A percentile compares a stretch with the other conserved stretches of the same genome.
Evolutionary conservation across 805 yeast species (phyloP).

Genomic region (Isabelozyma gotoi): DNA sequence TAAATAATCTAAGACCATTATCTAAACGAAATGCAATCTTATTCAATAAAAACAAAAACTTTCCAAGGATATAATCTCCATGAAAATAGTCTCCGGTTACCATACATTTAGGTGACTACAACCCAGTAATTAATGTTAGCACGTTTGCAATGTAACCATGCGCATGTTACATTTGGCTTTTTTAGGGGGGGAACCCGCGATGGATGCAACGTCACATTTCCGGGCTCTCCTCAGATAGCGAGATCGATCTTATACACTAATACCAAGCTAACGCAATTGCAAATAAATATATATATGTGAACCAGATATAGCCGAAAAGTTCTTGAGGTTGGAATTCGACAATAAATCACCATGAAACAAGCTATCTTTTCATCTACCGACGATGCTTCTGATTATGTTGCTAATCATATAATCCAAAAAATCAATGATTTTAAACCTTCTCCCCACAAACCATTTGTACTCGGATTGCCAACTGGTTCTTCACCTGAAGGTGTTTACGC

Average conservation of each 20-base stretch:
- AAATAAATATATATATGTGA: neutral
- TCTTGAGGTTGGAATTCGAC: neutral
- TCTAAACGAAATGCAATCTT: too few relatives aligned
- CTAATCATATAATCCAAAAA: slow-evolving; percentile 42
- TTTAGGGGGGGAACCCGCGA: neutral
- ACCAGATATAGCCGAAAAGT: neutral
- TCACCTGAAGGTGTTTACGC: slow-evolving; percentile 58
- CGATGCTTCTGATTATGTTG: slow-evolving; percentile 45
- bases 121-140: neutral
- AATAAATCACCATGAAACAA: slow-evolving; percentile 22
- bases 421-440: slow-evolving; percentile 49
- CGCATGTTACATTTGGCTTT: neutral
- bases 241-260: too few relatives aligned
- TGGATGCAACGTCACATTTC: neutral
- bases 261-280: too few relatives aligned
- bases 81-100: too few relatives aligned
- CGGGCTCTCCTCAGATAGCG: too few relatives aligned
- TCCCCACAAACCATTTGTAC: slow-evolving; percentile 45
- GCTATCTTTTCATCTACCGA: slow-evolving; percentile 34
- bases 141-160: neutral
- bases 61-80: too few relatives aligned
- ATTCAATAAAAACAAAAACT: too few relatives aligned
- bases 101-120: too few relatives aligned
- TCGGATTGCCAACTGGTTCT: slow-evolving; percentile 63
- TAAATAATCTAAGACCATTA: too few relatives aligned